phyloP scores from a whole-genome alignment of 345 rosid species.

The Bruguiera sexangula region DNA sequence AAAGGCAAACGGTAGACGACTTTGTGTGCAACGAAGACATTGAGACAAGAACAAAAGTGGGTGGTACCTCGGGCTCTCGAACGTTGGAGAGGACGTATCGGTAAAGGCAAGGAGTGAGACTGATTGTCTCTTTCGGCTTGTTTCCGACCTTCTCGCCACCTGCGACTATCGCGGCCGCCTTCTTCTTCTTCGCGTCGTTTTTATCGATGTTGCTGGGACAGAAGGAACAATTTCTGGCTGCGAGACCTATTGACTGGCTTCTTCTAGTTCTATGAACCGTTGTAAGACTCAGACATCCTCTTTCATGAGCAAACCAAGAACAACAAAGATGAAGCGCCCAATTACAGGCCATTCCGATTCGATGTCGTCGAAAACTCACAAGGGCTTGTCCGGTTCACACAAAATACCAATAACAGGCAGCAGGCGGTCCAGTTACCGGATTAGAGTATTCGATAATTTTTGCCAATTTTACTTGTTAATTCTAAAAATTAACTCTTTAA shows the following conservation, averaged over 20 bases:
- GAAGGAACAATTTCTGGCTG: conserved; percentile 7
- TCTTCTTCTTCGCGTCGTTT: not conserved
- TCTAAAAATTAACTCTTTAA: no score
- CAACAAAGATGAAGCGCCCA: conserved; percentile 7
- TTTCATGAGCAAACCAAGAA: not conserved
- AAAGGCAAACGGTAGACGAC: not conserved
- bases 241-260: not conserved
- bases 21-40: not conserved
- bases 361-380: no score
- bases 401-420: no score
- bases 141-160: conserved; percentile 67
- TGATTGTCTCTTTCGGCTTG: conserved; percentile 54
- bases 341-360: conserved; percentile 19
- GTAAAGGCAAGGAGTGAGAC: conserved; percentile 73
- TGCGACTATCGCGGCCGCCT: conserved; percentile 39
- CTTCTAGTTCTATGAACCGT: not conserved
- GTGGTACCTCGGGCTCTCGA: conserved; percentile 66
- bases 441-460: no score
- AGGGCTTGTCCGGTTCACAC: no score
- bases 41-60: not conserved
- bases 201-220: conserved; percentile 17
- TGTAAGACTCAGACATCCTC: not conserved
- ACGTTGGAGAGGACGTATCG: conserved; percentile 78
- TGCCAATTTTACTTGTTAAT: no score
- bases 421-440: no score